Conservation (phyloP, 768 basidiomycete species). For the Termitomyces bulborhizus region DNA sequence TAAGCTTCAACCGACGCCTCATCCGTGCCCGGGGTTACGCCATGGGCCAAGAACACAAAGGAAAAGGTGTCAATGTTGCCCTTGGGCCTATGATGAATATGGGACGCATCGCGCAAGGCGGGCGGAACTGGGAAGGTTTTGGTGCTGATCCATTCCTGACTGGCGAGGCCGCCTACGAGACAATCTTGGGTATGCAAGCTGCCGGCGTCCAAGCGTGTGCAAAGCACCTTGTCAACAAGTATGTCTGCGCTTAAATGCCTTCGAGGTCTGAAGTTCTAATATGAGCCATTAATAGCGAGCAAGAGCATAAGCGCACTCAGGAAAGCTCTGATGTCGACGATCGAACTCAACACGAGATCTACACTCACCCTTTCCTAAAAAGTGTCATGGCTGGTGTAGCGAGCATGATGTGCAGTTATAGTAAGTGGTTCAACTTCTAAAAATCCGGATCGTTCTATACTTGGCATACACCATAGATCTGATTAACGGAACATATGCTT, state of each 20-base stretch:
- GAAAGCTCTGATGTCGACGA: slow-evolving; percentile 72
- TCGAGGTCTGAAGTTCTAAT: background rate
- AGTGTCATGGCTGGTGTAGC: slow-evolving; percentile 72
- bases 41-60: slow-evolving; percentile 78
- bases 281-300: slow-evolving; percentile 38
- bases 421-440: slow-evolving; percentile 25
- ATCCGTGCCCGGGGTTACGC: slow-evolving; percentile 70
- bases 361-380: slow-evolving; percentile 61
- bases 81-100: slow-evolving; percentile 87
- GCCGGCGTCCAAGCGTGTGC: slow-evolving; percentile 82
- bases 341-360: slow-evolving; percentile 72
- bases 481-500: slow-evolving; percentile 67
- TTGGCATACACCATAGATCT: slow-evolving; percentile 37
- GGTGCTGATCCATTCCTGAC: slow-evolving; percentile 83
- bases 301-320: slow-evolving; percentile 54
- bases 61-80: slow-evolving; percentile 80
- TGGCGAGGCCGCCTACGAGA: slow-evolving; percentile 78
- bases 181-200: slow-evolving; percentile 74
- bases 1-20: slow-evolving; percentile 69
- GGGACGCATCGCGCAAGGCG: slow-evolving; percentile 70
- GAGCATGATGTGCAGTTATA: slow-evolving; percentile 75
- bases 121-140: slow-evolving; percentile 95
- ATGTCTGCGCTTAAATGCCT: slow-evolving; percentile 14
- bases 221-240: slow-evolving; percentile 81
- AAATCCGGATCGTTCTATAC: background rate